phyloP scores from a whole-genome alignment of 768 basidiomycete species.

The Tulasnella sp. region DNA sequence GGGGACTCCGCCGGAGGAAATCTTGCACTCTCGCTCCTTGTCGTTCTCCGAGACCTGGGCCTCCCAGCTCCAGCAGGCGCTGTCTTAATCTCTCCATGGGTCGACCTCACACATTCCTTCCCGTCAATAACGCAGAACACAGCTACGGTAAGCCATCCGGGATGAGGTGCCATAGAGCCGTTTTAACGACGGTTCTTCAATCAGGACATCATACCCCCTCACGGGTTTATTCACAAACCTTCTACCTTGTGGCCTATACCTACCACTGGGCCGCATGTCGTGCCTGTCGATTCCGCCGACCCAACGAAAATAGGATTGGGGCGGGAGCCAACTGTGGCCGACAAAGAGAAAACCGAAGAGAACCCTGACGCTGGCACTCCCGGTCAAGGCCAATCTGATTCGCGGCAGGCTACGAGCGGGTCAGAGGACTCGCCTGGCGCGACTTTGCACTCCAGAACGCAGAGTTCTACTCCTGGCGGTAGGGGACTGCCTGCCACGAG shows the following conservation, averaged over 20 bases:
- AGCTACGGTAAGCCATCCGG: slow-evolving; percentile 60
- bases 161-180: background rate
- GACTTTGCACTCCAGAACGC: background rate
- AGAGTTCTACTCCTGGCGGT: background rate
- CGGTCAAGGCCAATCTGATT: background rate
- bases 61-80: slow-evolving; percentile 86
- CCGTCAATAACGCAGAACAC: slow-evolving; percentile 86
- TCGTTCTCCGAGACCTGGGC: slow-evolving; percentile 73
- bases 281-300: background rate
- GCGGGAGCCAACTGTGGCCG: background rate
- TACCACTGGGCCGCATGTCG: slow-evolving; percentile 21
- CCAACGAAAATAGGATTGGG: background rate
- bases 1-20: slow-evolving; percentile 97
- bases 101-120: slow-evolving; percentile 93
- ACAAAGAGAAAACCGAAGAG: background rate
- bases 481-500: background rate
- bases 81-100: slow-evolving; percentile 91
- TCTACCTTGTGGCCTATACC: slow-evolving; percentile 63
- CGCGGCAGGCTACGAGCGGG: background rate
- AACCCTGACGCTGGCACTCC: background rate
- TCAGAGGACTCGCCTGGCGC: background rate
- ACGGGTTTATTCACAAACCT: slow-evolving; percentile 78
- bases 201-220: slow-evolving; percentile 76
- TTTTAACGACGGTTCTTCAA: background rate
- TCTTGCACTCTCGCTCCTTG: slow-evolving; percentile 74